Base-by-base conservation (phyloP, 176 grass and related monocot species). In the Zea luxurians region DNA sequence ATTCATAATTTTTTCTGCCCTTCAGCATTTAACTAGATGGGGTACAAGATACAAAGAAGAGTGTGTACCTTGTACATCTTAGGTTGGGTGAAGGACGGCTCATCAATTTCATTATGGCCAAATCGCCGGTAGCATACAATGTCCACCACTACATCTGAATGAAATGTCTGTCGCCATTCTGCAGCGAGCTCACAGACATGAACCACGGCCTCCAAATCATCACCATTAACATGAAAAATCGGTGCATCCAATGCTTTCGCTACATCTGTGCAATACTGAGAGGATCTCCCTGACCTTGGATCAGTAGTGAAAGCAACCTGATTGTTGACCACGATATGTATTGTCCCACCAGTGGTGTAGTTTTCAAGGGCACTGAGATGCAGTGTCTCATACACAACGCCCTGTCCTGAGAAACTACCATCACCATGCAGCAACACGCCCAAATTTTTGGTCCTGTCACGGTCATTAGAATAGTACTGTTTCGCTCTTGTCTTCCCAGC, bases 311-410 rank as follows among this genome's bases (percentile, higher is more conserved):
- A 90, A 2, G 91, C 91, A 70, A 93, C 91, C 66, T 90, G 91
- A 83, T 90, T 93, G 70, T 90, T 93, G 40, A 93, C 83, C 43
- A 93, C 91, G 20, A 93, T 82, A 59, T 93, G 91, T 80, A 93
- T 94, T 67, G 91, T 99, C 46, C 96, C 96, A 66, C 96, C 96
- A 4, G 96, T 99, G 41, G 96, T 95, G 72, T 93, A 95, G 70
- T 93, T 99, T 9, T 90, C 90, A 72, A 99, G 92, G 37, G 96
- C 96, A 62, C 96, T 99, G 46, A 99, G 89, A 95, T 99, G 96
- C 46, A 99, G 79, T 13, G 90, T 95, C 66, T 99, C 96, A 40
- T 89, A 99, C 70, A 99, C 96, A 48, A 99, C 92, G n/a, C 96
- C 96, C 80, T 99, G 92, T 1, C 96, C 90, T 36, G 96, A 89